Base-by-base conservation (phyloP, 495 filamentous ascomycete genomes). In the Talaromyces stipitatus region DNA sequence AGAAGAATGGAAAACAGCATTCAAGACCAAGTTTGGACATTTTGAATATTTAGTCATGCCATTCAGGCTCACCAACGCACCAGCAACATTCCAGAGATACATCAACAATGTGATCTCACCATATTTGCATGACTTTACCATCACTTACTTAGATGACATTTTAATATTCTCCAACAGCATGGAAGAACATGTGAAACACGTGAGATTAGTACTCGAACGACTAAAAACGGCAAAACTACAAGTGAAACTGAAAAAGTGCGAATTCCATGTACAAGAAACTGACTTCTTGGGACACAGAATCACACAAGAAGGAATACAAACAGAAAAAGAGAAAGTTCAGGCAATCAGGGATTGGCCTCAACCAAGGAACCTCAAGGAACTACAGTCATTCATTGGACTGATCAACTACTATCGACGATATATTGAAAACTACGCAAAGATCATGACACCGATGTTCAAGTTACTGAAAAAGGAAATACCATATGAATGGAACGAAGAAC, bases 111-210 rank as follows among this genome's bases (percentile, higher is more conserved):
- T n/a, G 48, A 63, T 45, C 55, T n/a, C 18, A 0, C 29, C 22
- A 56, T 55, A 59, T 33, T 58, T 74, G 0, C 48, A 64, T 14
- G 28, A 36, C 1, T 75, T 74, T 50, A 59, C 26, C 30, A 57
- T 60, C n/a, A 64, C 47, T 1, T 76, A 73, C 52, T 27, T 75
- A 0, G 63, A 77, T 47, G 58, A 77, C 30, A 66, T 74, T 36
- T 36, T 76, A 0, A 68, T 77, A 26, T 74, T 62, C 54, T 54
- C 43, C 24, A 27, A 68, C 45, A 71, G 24, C 51, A 61, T 23
- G 61, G 67, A n/a, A 22, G 58, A 67, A 20, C 59, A 66, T 50
- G 29, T 45, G 10, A 6, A 60, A 2, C 59, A 71, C 45, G 59
- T 71, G 1, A 3, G 14, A 1, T 51, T 56, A 30, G 55, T 66